phyloP scores from a whole-genome alignment of 192 early-diverging fungal genomes.

The Backusella psychrophila region DNA sequence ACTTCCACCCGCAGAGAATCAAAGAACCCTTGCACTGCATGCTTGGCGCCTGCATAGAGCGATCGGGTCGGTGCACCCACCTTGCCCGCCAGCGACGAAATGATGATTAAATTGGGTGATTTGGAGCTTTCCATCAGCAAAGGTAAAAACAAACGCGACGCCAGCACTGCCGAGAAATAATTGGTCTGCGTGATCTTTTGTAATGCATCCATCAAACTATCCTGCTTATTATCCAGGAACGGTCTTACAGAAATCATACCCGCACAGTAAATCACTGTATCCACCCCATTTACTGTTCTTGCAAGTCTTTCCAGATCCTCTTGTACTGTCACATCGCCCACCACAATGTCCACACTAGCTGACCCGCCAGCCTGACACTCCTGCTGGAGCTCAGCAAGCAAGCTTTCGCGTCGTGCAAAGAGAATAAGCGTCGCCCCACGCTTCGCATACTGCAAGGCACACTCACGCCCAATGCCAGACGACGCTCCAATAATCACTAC shows the following conservation, averaged over 20 bases:
- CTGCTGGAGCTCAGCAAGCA: constrained; percentile 46
- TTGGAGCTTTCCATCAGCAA: constrained; percentile 43
- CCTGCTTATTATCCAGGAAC: constrained; percentile 45
- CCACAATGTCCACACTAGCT: constrained; percentile 25
- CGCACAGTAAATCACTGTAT: constrained; percentile 76
- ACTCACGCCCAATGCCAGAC: constrained; percentile 69
- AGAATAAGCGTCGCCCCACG: constrained; percentile 62
- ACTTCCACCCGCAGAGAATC: constrained; percentile 78
- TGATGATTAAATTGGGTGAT: constrained; percentile 59
- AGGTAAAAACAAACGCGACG: constrained; percentile 56
- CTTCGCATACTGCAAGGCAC: constrained; percentile 66
- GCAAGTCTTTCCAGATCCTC: constrained; percentile 47
- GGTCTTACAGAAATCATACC: constrained; percentile 73
- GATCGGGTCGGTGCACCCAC: constrained; percentile 74
- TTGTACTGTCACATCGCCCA: constrained; percentile 57
- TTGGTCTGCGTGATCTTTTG: constrained; percentile 56
- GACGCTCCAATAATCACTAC: constrained; percentile 79
- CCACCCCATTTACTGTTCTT: constrained; percentile 40
- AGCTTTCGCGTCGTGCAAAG: constrained; percentile 55
- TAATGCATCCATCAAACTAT: constrained; percentile 32
- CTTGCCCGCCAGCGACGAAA: constrained; percentile 74
- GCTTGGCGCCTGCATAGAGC: constrained; percentile 78
- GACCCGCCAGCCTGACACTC: constrained; percentile 42
- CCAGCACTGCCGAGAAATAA: constrained; percentile 48
- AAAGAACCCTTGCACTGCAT: constrained; percentile 83